Base-by-base conservation (phyloP, 306 rosid genomes). In the Corylus avellana region DNA sequence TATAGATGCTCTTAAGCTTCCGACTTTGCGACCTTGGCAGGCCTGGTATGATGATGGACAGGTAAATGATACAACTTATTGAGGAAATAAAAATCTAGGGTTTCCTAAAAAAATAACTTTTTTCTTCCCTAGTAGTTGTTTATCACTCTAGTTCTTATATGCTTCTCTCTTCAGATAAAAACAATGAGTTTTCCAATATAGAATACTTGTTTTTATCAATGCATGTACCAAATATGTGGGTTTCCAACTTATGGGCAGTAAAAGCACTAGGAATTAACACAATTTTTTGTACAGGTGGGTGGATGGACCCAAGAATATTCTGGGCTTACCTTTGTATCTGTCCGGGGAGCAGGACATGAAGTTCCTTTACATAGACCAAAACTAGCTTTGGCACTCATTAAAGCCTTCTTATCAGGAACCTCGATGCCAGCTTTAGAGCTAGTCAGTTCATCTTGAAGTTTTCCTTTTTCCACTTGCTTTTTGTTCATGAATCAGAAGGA, bases 341-440 rank as follows among this genome's bases (percentile, higher is more conserved):
- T 92, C 75, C 85, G 98, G 74, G 98, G 98, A 77, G 98, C 97
- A 44, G 98, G 98, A 22, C 98, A 92, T 27, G 97, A 94, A 88
- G 98, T 94, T 72, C 92, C 98, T 79, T 81, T 94, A 64, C 98
- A 92, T 85, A 87, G 51, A 76, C 98, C 98, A 49, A 92, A 94
- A 83, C 89, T 83, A 78, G 97, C 98, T 73, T 86, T 92, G 10
- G 57, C 87, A 54, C 85, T 94, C 35, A 5, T 90, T 79, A 90
- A 89, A 83, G 22, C 91, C 81, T 94, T 91, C 88, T 73, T 94
- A 77, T 80, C 93, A 70, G 97, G 94, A 59, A 74, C 86, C 76
- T 83, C 97, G 55, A 81, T 94, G 93, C 90, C 95, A 3, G 8
- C 77, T 13, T 74, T 78, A 17, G 75, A 87, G 35, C 86, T 75